A percentile compares a stretch with the other conserved stretches of the same genome.
These are phyloP conservation scores for Thelephora aurantiotincta DNA, from an alignment of 768 basidiomycete genomes.

Conservation along the genomic window DNA sequence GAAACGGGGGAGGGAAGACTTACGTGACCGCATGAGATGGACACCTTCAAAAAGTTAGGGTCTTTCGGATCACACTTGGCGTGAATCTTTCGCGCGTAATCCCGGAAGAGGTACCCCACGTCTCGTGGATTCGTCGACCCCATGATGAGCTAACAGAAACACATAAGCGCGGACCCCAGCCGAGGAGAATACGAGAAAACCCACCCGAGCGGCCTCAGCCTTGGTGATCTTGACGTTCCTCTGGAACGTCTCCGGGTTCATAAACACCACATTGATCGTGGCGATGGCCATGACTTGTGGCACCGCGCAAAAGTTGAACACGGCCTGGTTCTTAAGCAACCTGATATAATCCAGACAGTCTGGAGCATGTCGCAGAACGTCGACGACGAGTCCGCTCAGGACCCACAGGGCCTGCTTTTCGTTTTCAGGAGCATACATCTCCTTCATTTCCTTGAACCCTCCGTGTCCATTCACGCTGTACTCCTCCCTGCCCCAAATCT, in stretches of 20 bases:
- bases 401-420: slow-evolving; percentile 62
- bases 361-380: slow-evolving; percentile 71
- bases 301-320: slow-evolving; percentile 94
- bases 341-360: slow-evolving; percentile 86
- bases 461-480: slow-evolving; percentile 29
- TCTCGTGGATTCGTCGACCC: slow-evolving; percentile 84
- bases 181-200: slow-evolving; percentile 12
- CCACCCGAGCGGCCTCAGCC: slow-evolving; percentile 71
- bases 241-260: slow-evolving; percentile 80
- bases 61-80: slow-evolving; percentile 65
- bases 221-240: slow-evolving; percentile 92
- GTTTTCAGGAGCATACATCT: slow-evolving; percentile 45
- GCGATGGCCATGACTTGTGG: slow-evolving; percentile 94
- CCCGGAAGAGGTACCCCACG: slow-evolving; percentile 78
- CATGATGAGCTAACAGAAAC: slow-evolving; percentile 63
- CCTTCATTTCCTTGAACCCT: slow-evolving; percentile 49
- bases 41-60: slow-evolving; percentile 75
- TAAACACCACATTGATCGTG: slow-evolving; percentile 83
- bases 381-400: slow-evolving; percentile 79
- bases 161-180: background rate
- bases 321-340: slow-evolving; percentile 76
- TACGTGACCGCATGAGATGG: slow-evolving; percentile 76
- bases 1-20: slow-evolving; percentile 9
- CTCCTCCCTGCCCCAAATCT: slow-evolving; percentile 60
- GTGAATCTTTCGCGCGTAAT: slow-evolving; percentile 74